These are phyloP conservation scores for Cyathus striatus DNA, from an alignment of 768 basidiomycete species.

Conservation along the genomic window DNA sequence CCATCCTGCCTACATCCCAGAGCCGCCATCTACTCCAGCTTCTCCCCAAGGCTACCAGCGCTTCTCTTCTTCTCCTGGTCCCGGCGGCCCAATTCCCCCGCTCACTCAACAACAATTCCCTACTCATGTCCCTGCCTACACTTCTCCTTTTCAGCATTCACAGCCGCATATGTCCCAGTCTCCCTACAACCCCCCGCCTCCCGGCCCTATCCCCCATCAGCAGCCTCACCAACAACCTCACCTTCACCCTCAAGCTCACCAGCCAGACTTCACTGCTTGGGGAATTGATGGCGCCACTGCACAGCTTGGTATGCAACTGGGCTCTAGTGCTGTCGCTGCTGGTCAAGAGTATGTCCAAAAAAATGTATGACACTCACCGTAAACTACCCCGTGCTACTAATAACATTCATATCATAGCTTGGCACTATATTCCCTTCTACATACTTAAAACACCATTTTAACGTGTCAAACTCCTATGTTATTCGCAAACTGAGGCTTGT, in stretches of 20 bases:
- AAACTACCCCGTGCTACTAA: neutral
- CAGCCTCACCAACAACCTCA: slow-evolving; percentile 6
- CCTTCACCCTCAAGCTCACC: slow-evolving; percentile 18
- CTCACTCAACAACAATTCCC: slow-evolving; percentile 19
- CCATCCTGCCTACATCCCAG: slow-evolving; percentile 81
- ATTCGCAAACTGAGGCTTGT: slow-evolving; percentile 82
- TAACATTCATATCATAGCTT: slow-evolving; percentile 43
- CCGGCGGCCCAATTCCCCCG: slow-evolving; percentile 12
- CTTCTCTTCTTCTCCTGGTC: slow-evolving; percentile 57
- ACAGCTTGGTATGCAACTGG: slow-evolving; percentile 94
- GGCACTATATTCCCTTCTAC: slow-evolving; percentile 73
- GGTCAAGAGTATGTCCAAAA: slow-evolving; percentile 95
- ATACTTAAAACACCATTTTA: slow-evolving; percentile 86
- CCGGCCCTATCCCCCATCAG: slow-evolving; percentile 19
- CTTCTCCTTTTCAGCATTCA: slow-evolving; percentile 44
- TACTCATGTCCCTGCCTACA: slow-evolving; percentile 40
- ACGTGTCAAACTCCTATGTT: slow-evolving; percentile 95
- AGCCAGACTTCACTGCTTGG: slow-evolving; percentile 64
- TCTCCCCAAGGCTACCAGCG: slow-evolving; percentile 76
- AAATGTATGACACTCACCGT: slow-evolving; percentile 54
- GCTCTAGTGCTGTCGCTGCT: slow-evolving; percentile 84
- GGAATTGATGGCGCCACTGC: slow-evolving; percentile 91
- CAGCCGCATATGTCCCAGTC: slow-evolving; percentile 21
- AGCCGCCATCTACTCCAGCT: slow-evolving; percentile 70
- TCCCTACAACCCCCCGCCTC: too few species aligned